phyloP scores from a whole-genome alignment of 2,329 filamentous ascomycete species.

The Ascochyta rabiei region DNA sequence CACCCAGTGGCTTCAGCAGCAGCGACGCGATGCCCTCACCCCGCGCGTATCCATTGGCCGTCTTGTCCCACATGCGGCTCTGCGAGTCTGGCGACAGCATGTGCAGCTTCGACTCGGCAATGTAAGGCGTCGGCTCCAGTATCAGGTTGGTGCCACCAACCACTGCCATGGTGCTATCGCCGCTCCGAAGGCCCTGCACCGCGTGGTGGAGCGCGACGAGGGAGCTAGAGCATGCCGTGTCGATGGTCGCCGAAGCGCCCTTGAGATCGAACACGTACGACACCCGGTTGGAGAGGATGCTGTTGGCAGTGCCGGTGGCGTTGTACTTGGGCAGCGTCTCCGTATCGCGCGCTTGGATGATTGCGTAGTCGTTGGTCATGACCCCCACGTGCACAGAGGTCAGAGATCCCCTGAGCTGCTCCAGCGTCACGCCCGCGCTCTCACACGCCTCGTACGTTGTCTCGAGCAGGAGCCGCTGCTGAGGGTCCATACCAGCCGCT shows the following conservation, averaged over 20 bases:
- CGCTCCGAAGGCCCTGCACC: neutral
- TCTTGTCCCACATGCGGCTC: conserved; percentile 50
- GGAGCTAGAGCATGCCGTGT: neutral
- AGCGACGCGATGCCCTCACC: conserved; percentile 61
- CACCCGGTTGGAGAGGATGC: neutral
- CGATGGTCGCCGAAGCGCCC: neutral
- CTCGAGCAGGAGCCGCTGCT: neutral
- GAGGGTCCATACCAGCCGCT: neutral
- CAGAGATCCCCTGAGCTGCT: neutral
- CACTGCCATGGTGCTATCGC: neutral
- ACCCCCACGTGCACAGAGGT: neutral
- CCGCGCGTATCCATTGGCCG: conserved; percentile 67
- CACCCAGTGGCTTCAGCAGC: conserved; percentile 33
- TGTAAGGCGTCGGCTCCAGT: neutral
- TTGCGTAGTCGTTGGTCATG: neutral
- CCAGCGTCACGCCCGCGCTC: neutral
- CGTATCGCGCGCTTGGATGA: neutral
- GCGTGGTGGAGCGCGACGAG: neutral
- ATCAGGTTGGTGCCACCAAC: neutral
- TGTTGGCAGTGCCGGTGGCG: neutral
- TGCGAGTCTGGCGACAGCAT: neutral
- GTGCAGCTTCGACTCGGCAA: neutral
- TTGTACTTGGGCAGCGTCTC: neutral
- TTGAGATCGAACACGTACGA: neutral
- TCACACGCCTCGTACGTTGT: neutral